Conservation (phyloP, 2,329 filamentous ascomycete species). For the Aureobasidium sp. region DNA sequence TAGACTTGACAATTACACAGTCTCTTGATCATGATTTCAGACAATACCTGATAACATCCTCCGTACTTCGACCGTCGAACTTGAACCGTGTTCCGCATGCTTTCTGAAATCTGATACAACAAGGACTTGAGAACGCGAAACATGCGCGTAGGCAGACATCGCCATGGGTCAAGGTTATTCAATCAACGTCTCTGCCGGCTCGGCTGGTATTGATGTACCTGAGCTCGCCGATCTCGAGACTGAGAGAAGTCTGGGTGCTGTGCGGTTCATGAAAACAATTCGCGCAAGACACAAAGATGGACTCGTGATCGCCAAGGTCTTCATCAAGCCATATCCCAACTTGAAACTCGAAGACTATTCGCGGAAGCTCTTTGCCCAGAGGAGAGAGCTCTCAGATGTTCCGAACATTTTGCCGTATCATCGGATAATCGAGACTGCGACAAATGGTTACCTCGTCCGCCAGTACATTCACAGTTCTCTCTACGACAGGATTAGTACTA, state of each 20-base stretch:
- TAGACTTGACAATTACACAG: background rate
- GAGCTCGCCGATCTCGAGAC: slow-evolving; percentile 87
- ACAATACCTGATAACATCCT: background rate
- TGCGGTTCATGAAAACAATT: slow-evolving; percentile 94
- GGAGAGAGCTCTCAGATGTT: slow-evolving; percentile 69
- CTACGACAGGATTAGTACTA: slow-evolving; percentile 92
- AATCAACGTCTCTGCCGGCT: slow-evolving; percentile 82
- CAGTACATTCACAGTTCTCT: slow-evolving; percentile 95
- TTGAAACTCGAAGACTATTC: slow-evolving; percentile 18
- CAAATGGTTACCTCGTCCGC: slow-evolving; percentile 84
- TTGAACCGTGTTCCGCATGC: background rate
- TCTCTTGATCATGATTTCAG: background rate
- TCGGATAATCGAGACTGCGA: slow-evolving; percentile 82
- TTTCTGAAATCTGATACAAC: background rate
- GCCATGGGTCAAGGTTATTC: slow-evolving; percentile 96
- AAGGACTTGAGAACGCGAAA: background rate
- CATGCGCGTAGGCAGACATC: slow-evolving; percentile 16
- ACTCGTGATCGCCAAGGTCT: slow-evolving; percentile 86
- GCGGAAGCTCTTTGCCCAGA: slow-evolving; percentile 44
- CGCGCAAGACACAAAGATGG: slow-evolving; percentile 85
- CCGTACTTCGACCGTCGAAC: background rate
- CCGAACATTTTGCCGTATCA: slow-evolving; percentile 90
- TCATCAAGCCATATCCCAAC: slow-evolving; percentile 74
- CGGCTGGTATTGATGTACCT: slow-evolving; percentile 86
- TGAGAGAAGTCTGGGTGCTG: slow-evolving; percentile 85